Base-by-base conservation (phyloP, 768 basidiomycete species). In the Calocybe indica region DNA sequence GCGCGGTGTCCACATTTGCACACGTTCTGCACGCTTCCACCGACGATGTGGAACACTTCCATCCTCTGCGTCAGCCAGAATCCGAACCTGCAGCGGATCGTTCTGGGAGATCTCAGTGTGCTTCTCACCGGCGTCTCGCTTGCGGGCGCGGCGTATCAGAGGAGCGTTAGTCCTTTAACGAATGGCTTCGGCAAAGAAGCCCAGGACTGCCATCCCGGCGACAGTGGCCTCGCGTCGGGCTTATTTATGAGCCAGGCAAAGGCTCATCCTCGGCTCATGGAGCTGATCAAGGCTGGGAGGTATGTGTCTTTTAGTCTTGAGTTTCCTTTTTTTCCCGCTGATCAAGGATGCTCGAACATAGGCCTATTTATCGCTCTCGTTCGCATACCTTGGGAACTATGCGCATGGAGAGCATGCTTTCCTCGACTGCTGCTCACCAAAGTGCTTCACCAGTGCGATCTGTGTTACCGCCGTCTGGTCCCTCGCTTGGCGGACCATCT, bases 171-270 rank as follows among this genome's bases (percentile, higher is more conserved):
- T n/a, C 15, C 38, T 15, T n/a, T n/a, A n/a, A n/a, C n/a, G n/a
- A n/a, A n/a, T n/a, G n/a, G n/a, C n/a, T n/a, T n/a, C n/a, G n/a
- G n/a, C n/a, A n/a, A n/a, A n/a, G n/a, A 31, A 6, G 7, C n/a
- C 1, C 29, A 7, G 6, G 7, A 34, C 11, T 9, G 9, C 15
- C 36, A n/a, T 1, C 7, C 28, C 8, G 30, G 14, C 6, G 41
- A 34, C 13, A 43, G 46, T 14, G 71, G 72, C 12, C 62, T 76
- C 13, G 55, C 72, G 36, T 69, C 72, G 11, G 75, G 78, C 12
- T 61, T 83, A 55, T 85, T 80, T 61, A 69, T 84, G 57, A 72
- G 67, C 50, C 75, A 79, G 58, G 78, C 82, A 0, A 72, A 64
- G 62, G 73, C 73, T 52, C 74, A 83, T 42, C 44, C 68, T 12